These are phyloP conservation scores for Phallus indusiatus DNA, from an alignment of 768 basidiomycete genomes.

Conservation along the genomic window DNA sequence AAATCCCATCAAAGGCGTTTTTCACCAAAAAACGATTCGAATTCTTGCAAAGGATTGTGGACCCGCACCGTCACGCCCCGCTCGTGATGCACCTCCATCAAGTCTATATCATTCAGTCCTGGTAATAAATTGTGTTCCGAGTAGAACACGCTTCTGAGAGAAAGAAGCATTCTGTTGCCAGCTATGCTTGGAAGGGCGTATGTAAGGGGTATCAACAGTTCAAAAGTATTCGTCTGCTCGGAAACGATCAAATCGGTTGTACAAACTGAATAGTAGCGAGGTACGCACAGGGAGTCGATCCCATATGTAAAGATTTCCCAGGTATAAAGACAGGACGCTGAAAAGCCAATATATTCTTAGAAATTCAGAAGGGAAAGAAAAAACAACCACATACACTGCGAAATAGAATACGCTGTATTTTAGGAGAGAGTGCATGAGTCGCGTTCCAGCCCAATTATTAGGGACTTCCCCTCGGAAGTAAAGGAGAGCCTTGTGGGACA, in stretches of 20 bases:
- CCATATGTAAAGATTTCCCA: slow-evolving; percentile 5
- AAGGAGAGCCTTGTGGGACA: background rate
- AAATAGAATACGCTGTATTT: slow-evolving; percentile 3
- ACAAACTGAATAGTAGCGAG: background rate
- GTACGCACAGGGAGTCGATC: background rate
- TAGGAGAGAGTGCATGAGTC: slow-evolving; percentile 1
- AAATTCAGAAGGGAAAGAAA: background rate
- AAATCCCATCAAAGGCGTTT: background rate
- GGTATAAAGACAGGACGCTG: background rate
- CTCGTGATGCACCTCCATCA: slow-evolving; percentile 1
- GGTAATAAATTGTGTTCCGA: background rate
- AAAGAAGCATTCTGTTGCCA: slow-evolving; percentile 7
- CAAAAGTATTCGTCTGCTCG: background rate
- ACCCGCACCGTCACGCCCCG: background rate
- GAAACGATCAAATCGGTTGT: background rate
- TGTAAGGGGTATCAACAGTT: slow-evolving; percentile 6
- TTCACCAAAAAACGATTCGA: slow-evolving; percentile 8
- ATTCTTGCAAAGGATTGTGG: slow-evolving; percentile 8
- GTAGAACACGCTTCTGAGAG: slow-evolving; percentile 5
- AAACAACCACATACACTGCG: slow-evolving; percentile 1
- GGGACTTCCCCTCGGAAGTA: slow-evolving; percentile 4
- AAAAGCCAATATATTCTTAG: background rate
- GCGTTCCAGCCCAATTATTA: background rate
- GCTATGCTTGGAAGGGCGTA: slow-evolving; percentile 6
- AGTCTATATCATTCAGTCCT: background rate